A percentile compares a stretch with the other conserved stretches of the same genome.
Evolutionary conservation across 495 filamentous ascomycete genomes (phyloP).

Genomic region (Annulohypoxylon moriforme): DNA sequence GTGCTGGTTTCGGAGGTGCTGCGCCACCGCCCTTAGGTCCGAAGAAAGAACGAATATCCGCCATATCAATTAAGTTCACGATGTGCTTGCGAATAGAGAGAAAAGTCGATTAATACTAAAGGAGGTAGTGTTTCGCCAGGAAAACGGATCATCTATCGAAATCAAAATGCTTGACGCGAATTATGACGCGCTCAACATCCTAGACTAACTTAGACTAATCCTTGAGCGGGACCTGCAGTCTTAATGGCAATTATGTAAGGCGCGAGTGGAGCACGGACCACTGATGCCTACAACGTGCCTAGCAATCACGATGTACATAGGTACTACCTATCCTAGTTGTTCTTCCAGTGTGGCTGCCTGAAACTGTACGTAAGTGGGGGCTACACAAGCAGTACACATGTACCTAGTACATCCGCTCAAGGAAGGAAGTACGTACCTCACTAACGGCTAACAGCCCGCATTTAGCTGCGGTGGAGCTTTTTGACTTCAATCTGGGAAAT

Average conservation of each 20-base stretch:
- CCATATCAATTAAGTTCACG: slow-evolving; percentile 60
- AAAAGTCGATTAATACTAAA: background rate
- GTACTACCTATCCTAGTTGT: slow-evolving; percentile 2
- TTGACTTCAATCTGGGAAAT: slow-evolving; percentile 18
- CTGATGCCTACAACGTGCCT: background rate
- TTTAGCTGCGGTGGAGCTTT: slow-evolving; percentile 26
- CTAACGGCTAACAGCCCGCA: slow-evolving; percentile 8
- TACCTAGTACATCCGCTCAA: slow-evolving; percentile 8
- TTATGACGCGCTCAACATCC: slow-evolving; percentile 40
- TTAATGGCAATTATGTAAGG: slow-evolving; percentile 43
- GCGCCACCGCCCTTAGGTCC: slow-evolving; percentile 66
- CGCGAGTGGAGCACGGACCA: slow-evolving; percentile 26
- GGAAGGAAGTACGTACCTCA: slow-evolving; percentile 24
- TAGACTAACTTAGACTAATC: slow-evolving; percentile 8
- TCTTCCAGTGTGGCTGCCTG: no score
- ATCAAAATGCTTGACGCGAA: slow-evolving; percentile 33
- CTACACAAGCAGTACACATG: no score
- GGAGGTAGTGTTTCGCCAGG: slow-evolving; percentile 4
- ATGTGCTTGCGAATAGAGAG: background rate
- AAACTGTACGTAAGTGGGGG: no score
- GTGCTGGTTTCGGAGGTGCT: slow-evolving; percentile 57
- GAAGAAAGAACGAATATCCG: slow-evolving; percentile 88
- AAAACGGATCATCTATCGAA: slow-evolving; percentile 1
- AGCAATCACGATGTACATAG: background rate
- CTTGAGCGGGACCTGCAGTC: background rate